Percentiles rank a stretch among this genome's conserved stretches.
phyloP scores from a whole-genome alignment of 2,329 filamentous ascomycete species.

The Westerdykella aurantiaca region DNA sequence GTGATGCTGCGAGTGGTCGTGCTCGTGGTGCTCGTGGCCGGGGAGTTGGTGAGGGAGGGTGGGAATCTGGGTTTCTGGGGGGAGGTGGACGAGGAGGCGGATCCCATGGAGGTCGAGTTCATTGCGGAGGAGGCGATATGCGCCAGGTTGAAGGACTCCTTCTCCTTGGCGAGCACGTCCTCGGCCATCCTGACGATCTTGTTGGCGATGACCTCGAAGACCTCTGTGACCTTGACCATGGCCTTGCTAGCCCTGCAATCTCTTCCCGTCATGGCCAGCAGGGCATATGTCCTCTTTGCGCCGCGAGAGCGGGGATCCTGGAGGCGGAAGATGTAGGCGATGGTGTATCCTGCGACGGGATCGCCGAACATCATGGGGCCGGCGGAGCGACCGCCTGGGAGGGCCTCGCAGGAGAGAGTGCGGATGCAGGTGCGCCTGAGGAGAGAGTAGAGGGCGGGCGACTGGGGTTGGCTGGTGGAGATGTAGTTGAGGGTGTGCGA shows the following conservation, averaged over 20 bases:
- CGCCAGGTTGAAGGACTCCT: conserved; percentile 24
- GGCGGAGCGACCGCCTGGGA: conserved; percentile 52
- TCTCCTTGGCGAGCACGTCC: conserved; percentile 27
- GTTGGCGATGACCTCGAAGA: conserved; percentile 51
- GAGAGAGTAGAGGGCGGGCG: conserved; percentile 49
- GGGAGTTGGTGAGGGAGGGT: conserved; percentile 27
- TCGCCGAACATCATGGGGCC: conserved; percentile 56
- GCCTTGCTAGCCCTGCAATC: conserved; percentile 45
- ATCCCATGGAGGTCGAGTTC: conserved; percentile 26
- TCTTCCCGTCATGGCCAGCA: conserved; percentile 52
- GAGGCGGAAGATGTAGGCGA: conserved; percentile 55
- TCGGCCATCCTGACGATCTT: conserved; percentile 45
- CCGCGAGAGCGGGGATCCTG: conserved; percentile 54
- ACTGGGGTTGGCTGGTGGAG: conserved; percentile 52
- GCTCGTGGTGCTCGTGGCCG: too few relatives aligned
- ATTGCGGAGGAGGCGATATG: conserved; percentile 20
- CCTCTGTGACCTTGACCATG: conserved; percentile 37
- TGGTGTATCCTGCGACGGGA: conserved; percentile 51
- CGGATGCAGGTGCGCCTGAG: conserved; percentile 54
- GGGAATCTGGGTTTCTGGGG: conserved; percentile 25
- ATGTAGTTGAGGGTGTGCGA: conserved; percentile 54
- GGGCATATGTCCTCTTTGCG: conserved; percentile 51
- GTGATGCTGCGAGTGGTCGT: conserved; percentile 42
- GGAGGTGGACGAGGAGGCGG: conserved; percentile 22
- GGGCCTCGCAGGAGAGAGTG: conserved; percentile 52